Evolutionary conservation across 345 rosid genomes (phyloP), one percentile per base, ranked within the genome.

Genomic region (Salix arbutifolia): DNA sequence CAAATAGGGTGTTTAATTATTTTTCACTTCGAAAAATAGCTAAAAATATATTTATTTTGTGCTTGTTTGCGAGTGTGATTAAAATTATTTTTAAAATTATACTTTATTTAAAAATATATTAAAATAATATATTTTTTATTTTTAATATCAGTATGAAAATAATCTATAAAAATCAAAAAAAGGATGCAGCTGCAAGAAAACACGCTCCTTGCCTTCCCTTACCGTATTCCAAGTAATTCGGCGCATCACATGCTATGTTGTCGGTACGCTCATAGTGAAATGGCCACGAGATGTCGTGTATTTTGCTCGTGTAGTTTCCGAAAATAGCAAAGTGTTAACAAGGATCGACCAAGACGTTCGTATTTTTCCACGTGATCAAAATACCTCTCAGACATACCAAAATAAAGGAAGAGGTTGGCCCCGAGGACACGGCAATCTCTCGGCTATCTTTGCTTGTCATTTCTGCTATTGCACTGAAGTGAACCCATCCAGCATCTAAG

Each of bases 201-300:
- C 23, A 18, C 35, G n/a, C 66, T n/a, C 38, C 60, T 25, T 25
- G 67, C 37, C 35, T 8, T 12, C 40, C 25, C 6, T 35, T 74
- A 23, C 83, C 73, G 11, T 21, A 71, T 46, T 76, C 71, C 13
- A 1, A 74, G 87, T 65, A 74, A 84, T 48, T 71, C 3, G 58
- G 66, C 85, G 72, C 85, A 40, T 82, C 83, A 16, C 69, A 67
- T 65, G 78, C 46, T 35, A 14, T 17, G 9, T 2, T 12, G 23
- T 37, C 0, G n/a, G 66, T 42, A 56, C 18, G 68, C 61, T 73
- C 8, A 6, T 12, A 35, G 25, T 8, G 40, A 37, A 6, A 37
- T 8, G 40, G 40, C 46, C 26, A 11, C 37, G 62, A 72, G 38
- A 5, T 8, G 23, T 25, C 53, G 35, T 65, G 14, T 26, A 56